Conservation (phyloP, 441 rosid species). For the Gossypium schwendimanii region DNA sequence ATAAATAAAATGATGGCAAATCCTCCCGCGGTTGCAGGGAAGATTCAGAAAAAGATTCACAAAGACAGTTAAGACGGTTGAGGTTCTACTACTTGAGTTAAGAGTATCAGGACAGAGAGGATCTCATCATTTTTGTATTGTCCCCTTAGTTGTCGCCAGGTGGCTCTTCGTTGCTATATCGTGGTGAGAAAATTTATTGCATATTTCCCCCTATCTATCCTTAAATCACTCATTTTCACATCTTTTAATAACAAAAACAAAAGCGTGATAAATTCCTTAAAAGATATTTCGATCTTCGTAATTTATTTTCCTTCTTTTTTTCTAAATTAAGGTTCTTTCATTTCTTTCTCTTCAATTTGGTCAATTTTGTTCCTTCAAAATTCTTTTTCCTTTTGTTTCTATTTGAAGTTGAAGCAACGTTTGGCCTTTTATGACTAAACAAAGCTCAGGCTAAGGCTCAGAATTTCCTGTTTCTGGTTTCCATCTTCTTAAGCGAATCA, state of each 20-base stretch:
- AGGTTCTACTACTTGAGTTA: not conserved
- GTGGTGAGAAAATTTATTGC: not conserved
- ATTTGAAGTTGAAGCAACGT: conserved; percentile 19
- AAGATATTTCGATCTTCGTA: not conserved
- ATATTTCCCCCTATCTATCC: not conserved
- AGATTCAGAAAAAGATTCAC: not conserved
- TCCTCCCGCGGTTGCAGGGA: not conserved
- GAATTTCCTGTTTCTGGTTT: not conserved
- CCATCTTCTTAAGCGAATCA: not conserved
- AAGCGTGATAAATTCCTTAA: conserved; percentile 6
- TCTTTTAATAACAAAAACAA: not conserved
- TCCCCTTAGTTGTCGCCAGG: conserved; percentile 24
- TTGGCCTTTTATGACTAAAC: conserved; percentile 12
- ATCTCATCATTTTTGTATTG: conserved; percentile 5
- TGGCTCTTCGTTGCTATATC: conserved; percentile 17
- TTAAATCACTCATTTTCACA: conserved; percentile 2
- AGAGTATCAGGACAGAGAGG: not conserved
- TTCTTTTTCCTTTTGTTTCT: not conserved
- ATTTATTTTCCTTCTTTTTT: not conserved
- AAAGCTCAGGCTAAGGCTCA: not conserved
- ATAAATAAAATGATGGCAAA: not conserved
- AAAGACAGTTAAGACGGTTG: not conserved
- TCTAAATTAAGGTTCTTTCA: conserved; percentile 3
- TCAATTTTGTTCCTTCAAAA: not conserved
- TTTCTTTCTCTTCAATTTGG: not conserved